Evolutionary conservation across 352 stramenopile species (phyloP).

Genomic region (Phytophthora citricola): DNA sequence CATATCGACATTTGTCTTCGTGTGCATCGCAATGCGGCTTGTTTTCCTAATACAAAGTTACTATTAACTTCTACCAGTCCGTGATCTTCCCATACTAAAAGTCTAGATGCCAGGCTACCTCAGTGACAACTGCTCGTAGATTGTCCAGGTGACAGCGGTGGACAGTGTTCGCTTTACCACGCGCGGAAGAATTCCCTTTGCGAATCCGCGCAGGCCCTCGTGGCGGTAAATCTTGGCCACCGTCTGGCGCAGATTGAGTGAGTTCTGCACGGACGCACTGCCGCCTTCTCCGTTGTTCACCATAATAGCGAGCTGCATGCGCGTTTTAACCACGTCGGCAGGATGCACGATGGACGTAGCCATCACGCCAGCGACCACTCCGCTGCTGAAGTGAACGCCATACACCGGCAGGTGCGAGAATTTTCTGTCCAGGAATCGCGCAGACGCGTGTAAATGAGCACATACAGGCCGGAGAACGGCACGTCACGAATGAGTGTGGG

Average conservation of each 20-base stretch:
- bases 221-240: conserved; percentile 88
- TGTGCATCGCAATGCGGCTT: conserved; percentile 20
- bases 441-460: conserved; percentile 85
- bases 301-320: conserved; percentile 87
- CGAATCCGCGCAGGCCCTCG: conserved; percentile 94
- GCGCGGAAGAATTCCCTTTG: conserved; percentile 93
- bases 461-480: conserved; percentile 89
- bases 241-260: conserved; percentile 67
- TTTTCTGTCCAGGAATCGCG: conserved; percentile 51
- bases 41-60: conserved; percentile 37
- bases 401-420: conserved; percentile 60
- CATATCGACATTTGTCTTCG: conserved; percentile 7
- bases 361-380: conserved; percentile 74
- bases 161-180: conserved; percentile 97
- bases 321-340: conserved; percentile 88
- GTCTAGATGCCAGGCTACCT: conserved; percentile 34
- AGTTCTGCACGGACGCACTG: conserved; percentile 54
- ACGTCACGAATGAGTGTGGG: conserved; percentile 89
- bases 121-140: conserved; percentile 95
- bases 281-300: conserved; percentile 35
- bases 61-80: conserved; percentile 35
- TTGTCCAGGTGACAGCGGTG: conserved; percentile 99
- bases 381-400: conserved; percentile 80
- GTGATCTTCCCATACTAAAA: conserved; percentile 1
- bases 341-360: conserved; percentile 88